These are phyloP conservation scores for Cyclanthera cordifolia DNA, from an alignment of 306 rosid species.

Conservation along the genomic window DNA sequence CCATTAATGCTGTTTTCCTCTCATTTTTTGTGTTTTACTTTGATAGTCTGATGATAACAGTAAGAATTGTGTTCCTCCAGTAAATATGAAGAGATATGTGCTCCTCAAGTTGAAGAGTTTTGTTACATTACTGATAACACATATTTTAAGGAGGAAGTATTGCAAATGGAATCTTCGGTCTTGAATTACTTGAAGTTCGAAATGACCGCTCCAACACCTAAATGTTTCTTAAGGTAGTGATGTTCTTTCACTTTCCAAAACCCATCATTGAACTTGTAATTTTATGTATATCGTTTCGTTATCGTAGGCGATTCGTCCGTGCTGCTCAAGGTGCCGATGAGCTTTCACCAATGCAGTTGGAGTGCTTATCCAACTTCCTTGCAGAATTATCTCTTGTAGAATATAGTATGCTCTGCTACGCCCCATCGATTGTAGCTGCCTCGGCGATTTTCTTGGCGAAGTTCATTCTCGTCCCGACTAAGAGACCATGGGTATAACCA, in stretches of 20 bases:
- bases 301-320: constrained; percentile 70
- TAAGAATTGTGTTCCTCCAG: constrained; percentile 30
- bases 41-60: neutral
- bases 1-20: neutral
- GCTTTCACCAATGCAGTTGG: constrained; percentile 64
- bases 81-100: constrained; percentile 95
- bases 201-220: constrained; percentile 91
- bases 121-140: constrained; percentile 95
- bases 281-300: neutral
- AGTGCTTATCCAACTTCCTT: constrained; percentile 75
- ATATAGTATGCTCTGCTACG: constrained; percentile 64
- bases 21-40: neutral
- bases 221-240: constrained; percentile 67
- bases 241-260: neutral
- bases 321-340: constrained; percentile 77
- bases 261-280: neutral
- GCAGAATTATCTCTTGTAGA: constrained; percentile 84
- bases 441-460: constrained; percentile 81
- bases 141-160: constrained; percentile 86
- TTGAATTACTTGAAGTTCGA: constrained; percentile 86
- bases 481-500: constrained; percentile 73
- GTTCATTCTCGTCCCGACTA: constrained; percentile 47
- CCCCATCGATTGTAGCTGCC: constrained; percentile 78
- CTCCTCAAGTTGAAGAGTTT: constrained; percentile 95
- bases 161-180: constrained; percentile 83